Conservation (phyloP, 139 green algal species). For the Chlorella sp. region DNA sequence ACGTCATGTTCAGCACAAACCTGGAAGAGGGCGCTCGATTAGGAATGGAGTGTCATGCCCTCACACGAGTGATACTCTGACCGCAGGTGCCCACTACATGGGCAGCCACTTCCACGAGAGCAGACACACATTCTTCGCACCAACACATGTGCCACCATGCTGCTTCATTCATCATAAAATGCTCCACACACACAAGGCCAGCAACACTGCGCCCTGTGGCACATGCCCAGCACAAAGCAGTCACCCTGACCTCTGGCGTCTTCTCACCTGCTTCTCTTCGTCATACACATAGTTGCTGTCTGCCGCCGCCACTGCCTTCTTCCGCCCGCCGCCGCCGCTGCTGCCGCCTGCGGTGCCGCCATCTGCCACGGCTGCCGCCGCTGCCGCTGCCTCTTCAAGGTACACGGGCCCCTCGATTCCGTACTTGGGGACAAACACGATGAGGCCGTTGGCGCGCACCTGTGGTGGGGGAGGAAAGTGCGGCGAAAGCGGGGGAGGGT, state of each 20-base stretch:
- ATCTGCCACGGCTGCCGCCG: not conserved
- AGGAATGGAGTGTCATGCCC: too few species aligned
- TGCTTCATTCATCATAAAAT: too few species aligned
- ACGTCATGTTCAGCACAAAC: too few species aligned
- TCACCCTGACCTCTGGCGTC: not conserved
- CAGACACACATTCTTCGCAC: too few species aligned
- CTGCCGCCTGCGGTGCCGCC: not conserved
- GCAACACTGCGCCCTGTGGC: too few species aligned
- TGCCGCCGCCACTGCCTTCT: not conserved
- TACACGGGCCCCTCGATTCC: constrained; percentile 96
- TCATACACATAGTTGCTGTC: constrained; percentile 44
- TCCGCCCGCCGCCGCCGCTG: not conserved
- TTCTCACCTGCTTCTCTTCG: constrained; percentile 38
- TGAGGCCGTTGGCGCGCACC: constrained; percentile 88
- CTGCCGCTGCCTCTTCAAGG: constrained; percentile 30
- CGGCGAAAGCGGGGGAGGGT: not conserved
- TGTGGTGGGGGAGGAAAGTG: constrained; percentile 33
- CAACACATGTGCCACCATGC: too few species aligned
- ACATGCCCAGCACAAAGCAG: not conserved
- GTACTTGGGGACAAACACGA: constrained; percentile 98
- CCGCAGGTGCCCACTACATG: too few species aligned
- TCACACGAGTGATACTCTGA: too few species aligned
- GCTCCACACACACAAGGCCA: too few species aligned
- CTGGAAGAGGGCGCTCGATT: too few species aligned
- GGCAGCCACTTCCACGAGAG: too few species aligned